phyloP scores from a whole-genome alignment of 1,139 yeast genomes.

The Zygosaccharomyces pseudobailii region DNA sequence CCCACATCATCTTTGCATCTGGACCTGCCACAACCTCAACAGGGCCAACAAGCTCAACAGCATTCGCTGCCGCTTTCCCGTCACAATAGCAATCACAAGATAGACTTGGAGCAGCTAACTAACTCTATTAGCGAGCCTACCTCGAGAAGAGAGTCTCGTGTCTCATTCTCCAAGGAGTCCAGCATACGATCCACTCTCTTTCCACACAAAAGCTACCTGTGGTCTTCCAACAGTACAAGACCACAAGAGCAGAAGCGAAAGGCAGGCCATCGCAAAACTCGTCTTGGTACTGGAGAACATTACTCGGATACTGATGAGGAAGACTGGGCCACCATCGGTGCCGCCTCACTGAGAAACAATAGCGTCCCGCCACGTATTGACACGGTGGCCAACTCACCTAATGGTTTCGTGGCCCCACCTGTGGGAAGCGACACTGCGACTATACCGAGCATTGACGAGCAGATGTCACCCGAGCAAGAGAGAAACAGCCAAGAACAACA shows the following conservation, averaged over 20 bases:
- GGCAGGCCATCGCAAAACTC: not conserved
- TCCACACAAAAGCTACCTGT: constrained; percentile 12
- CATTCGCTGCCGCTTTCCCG: constrained; percentile 2
- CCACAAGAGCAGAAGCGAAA: not conserved
- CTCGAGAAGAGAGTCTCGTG: constrained; percentile 23
- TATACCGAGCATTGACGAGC: constrained; percentile 9
- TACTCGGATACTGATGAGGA: constrained; percentile 79
- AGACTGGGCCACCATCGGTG: constrained; percentile 91
- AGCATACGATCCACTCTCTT: constrained; percentile 24
- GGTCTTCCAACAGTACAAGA: constrained; percentile 4
- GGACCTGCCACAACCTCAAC: constrained; percentile 8
- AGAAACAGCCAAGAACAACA: constrained; percentile 1
- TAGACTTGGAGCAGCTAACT: constrained; percentile 15
- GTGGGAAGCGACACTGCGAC: constrained; percentile 6
- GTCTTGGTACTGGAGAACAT: constrained; percentile 1
- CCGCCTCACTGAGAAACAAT: constrained; percentile 50
- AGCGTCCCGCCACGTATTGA: constrained; percentile 19
- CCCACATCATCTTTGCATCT: constrained; percentile 8
- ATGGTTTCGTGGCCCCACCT: constrained; percentile 16
- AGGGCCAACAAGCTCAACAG: constrained; percentile 8
- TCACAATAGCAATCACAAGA: constrained; percentile 12
- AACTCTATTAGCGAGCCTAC: constrained; percentile 16
- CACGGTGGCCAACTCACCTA: constrained; percentile 18
- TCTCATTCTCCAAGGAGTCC: constrained; percentile 29
- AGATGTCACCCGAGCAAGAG: constrained; percentile 9